phyloP scores from a whole-genome alignment of 2,329 filamentous ascomycete genomes.

The Aureobasidium sp. region DNA sequence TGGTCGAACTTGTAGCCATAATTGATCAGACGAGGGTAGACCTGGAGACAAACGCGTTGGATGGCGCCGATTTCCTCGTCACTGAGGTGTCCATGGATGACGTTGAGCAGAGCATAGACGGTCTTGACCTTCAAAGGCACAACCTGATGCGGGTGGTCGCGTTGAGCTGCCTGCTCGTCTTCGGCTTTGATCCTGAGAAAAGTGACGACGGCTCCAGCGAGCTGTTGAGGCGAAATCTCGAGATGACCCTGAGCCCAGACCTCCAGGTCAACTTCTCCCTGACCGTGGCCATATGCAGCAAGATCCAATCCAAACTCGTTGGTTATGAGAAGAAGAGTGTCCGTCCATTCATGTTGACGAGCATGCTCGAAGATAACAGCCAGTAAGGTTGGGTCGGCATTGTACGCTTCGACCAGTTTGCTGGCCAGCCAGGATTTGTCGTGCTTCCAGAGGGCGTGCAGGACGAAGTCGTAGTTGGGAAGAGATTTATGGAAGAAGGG shows the following conservation, averaged over 20 bases:
- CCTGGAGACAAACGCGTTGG: slow-evolving; percentile 80
- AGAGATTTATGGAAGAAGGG: slow-evolving; percentile 74
- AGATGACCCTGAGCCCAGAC: slow-evolving; percentile 69
- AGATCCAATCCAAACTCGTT: slow-evolving; percentile 85
- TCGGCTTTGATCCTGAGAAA: slow-evolving; percentile 80
- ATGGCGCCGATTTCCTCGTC: slow-evolving; percentile 67
- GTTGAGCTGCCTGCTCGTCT: slow-evolving; percentile 66
- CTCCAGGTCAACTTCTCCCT: slow-evolving; percentile 68
- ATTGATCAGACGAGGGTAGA: slow-evolving; percentile 90
- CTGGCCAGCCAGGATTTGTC: slow-evolving; percentile 80
- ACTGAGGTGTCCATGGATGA: slow-evolving; percentile 53
- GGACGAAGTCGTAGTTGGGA: slow-evolving; percentile 73
- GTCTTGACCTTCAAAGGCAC: slow-evolving; percentile 71
- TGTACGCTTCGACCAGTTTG: slow-evolving; percentile 69
- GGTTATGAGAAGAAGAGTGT: slow-evolving; percentile 65
- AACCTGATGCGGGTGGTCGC: slow-evolving; percentile 59
- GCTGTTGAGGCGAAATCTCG: slow-evolving; percentile 38
- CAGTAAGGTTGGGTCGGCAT: slow-evolving; percentile 57
- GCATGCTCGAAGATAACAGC: slow-evolving; percentile 70
- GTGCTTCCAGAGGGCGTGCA: slow-evolving; percentile 86
- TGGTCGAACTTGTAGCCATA: slow-evolving; percentile 72
- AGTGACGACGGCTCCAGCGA: slow-evolving; percentile 63
- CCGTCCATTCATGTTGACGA: slow-evolving; percentile 72
- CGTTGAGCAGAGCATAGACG: slow-evolving; percentile 68
- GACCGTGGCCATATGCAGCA: slow-evolving; percentile 73